phyloP scores from a whole-genome alignment of 805 yeast genomes.

The Yamadazyma paraphyllophila region DNA sequence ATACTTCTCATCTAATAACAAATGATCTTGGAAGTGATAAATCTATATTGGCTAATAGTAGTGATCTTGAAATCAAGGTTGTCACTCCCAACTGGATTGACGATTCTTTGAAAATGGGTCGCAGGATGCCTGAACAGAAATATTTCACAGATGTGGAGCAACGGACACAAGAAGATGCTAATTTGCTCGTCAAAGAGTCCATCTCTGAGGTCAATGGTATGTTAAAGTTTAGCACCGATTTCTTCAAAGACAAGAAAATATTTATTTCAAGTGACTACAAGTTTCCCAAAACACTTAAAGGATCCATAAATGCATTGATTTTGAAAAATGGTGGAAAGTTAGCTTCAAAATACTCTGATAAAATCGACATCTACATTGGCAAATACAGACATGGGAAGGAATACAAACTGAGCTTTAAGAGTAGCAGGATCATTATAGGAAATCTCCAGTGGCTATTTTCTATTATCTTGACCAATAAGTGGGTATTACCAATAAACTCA shows the following conservation, averaged over 20 bases:
- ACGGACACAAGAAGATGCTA: conserved; percentile 8
- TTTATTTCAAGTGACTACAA: conserved; percentile 56
- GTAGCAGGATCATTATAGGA: conserved; percentile 49
- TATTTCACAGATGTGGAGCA: conserved; percentile 31
- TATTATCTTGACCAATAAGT: conserved; percentile 53
- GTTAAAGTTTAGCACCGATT: conserved; percentile 13
- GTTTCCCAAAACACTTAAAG: conserved; percentile 43
- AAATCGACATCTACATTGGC: conserved; percentile 53
- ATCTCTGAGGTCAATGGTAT: conserved; percentile 1
- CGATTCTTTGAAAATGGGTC: conserved; percentile 56
- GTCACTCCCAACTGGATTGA: conserved; percentile 83
- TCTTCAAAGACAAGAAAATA: conserved; percentile 46
- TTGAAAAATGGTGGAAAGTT: conserved; percentile 55
- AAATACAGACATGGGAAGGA: conserved; percentile 57
- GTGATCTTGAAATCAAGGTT: conserved; percentile 45
- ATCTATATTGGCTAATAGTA: conserved; percentile 52
- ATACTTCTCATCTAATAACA: conserved; percentile 79
- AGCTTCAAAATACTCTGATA: conserved; percentile 19
- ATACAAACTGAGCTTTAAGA: conserved; percentile 45
- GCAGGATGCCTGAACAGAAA: conserved; percentile 49
- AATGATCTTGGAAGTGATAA: conserved; percentile 52
- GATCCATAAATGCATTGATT: conserved; percentile 45
- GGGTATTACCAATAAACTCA: conserved; percentile 52
- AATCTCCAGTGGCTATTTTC: conserved; percentile 75
- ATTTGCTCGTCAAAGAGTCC: neutral